Evolutionary conservation across 148 eudicot genomes (phyloP).

Genomic region (Euryodendron excelsum): DNA sequence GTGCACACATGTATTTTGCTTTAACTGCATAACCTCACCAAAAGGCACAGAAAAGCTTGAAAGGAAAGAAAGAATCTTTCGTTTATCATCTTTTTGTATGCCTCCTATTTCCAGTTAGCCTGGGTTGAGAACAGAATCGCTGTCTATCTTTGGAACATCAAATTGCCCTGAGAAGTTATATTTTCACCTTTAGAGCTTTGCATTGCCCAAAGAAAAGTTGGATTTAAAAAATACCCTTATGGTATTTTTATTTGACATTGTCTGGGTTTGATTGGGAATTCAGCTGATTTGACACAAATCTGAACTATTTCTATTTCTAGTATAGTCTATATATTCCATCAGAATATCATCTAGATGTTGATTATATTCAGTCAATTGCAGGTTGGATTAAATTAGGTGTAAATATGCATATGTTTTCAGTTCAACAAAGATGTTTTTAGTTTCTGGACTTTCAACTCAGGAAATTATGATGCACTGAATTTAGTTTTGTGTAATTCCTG

Average conservation of each 20-base stretch:
- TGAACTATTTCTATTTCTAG: neutral
- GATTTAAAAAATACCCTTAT: neutral
- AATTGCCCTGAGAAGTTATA: neutral
- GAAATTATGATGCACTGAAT: neutral
- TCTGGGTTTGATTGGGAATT: neutral
- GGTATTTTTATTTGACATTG: neutral
- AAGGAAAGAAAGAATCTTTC: neutral
- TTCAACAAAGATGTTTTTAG: neutral
- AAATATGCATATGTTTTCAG: neutral
- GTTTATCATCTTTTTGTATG: neutral
- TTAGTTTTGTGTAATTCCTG: constrained; percentile 10
- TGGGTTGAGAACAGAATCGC: neutral
- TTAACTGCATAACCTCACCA: neutral
- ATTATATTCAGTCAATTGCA: neutral
- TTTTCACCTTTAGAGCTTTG: neutral
- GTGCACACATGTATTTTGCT: neutral
- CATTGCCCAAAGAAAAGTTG: neutral
- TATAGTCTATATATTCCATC: neutral
- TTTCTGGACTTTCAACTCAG: neutral
- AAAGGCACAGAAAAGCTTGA: neutral
- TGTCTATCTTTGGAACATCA: neutral
- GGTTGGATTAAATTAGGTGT: neutral
- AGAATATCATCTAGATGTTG: neutral
- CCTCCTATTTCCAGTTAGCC: neutral
- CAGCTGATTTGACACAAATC: neutral